A percentile compares a stretch with the other conserved stretches of the same genome.
phyloP scores from a whole-genome alignment of 441 rosid genomes.

The Macaranga tanarius region DNA sequence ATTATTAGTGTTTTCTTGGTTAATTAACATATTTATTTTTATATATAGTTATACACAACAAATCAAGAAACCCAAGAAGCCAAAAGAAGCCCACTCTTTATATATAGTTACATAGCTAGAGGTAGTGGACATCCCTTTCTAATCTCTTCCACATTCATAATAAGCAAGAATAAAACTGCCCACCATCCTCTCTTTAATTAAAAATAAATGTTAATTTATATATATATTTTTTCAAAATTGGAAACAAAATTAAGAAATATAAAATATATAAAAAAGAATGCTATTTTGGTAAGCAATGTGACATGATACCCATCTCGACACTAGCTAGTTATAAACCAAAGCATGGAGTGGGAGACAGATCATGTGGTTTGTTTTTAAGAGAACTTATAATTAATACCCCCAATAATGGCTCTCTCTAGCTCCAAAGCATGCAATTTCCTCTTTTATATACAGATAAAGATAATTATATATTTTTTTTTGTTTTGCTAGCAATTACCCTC shows the following conservation, averaged over 20 bases:
- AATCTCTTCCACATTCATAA: slow-evolving; percentile 35
- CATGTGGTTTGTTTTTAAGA: slow-evolving; percentile 55
- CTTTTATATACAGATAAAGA: neutral
- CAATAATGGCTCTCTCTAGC: slow-evolving; percentile 24
- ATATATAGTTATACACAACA: neutral
- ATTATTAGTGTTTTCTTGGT: too few relatives aligned
- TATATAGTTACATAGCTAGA: neutral
- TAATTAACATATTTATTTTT: neutral
- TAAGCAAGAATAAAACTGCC: slow-evolving; percentile 39
- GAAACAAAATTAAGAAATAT: neutral
- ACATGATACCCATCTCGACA: slow-evolving; percentile 57
- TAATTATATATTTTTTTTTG: neutral
- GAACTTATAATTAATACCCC: slow-evolving; percentile 34
- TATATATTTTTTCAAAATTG: neutral
- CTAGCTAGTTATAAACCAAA: slow-evolving; percentile 45
- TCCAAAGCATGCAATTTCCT: neutral
- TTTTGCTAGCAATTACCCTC: neutral
- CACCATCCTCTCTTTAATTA: slow-evolving; percentile 33
- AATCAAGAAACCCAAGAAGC: slow-evolving; percentile 17
- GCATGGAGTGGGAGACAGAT: slow-evolving; percentile 82
- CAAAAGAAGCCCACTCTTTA: slow-evolving; percentile 2
- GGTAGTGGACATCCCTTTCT: slow-evolving; percentile 48
- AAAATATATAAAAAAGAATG: slow-evolving; percentile 19
- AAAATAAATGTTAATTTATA: neutral
- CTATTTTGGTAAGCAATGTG: slow-evolving; percentile 60